A percentile compares a stretch with the other conserved stretches of the same genome.
Conservation (phyloP, 768 basidiomycete species). For the Chalciporus piperatus region DNA sequence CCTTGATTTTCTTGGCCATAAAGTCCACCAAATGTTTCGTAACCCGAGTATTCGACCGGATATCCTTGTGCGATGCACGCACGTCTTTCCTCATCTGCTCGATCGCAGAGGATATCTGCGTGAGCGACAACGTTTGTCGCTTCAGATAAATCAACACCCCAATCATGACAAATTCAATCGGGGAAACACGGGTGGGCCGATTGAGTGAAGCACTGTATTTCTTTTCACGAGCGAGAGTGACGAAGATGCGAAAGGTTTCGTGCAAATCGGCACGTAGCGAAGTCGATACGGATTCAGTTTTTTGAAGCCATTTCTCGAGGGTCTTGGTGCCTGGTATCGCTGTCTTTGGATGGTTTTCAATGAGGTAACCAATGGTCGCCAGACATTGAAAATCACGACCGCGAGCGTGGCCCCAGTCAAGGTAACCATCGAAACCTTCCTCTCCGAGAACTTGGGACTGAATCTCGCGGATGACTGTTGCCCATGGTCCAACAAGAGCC, state of each 20-base stretch:
- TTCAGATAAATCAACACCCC: conserved; percentile 40
- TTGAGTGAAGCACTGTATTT: conserved; percentile 32
- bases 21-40: conserved; percentile 33
- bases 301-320: conserved; percentile 39
- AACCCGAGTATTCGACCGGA: conserved; percentile 39
- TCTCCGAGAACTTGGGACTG: conserved; percentile 35
- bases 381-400: conserved; percentile 48
- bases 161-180: conserved; percentile 46
- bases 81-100: conserved; percentile 38
- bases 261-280: conserved; percentile 27
- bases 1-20: conserved; percentile 31
- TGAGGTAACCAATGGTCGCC: conserved; percentile 35
- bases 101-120: conserved; percentile 44
- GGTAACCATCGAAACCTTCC: conserved; percentile 35
- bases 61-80: conserved; percentile 37
- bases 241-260: conserved; percentile 35
- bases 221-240: conserved; percentile 32
- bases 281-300: conserved; percentile 22
- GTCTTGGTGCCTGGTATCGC: conserved; percentile 23
- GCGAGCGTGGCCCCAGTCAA: conserved; percentile 43
- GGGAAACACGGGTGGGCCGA: conserved; percentile 36
- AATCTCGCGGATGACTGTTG: conserved; percentile 41
- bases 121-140: conserved; percentile 31
- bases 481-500: conserved; percentile 47
- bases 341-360: conserved; percentile 30